Conservation (phyloP, 2,329 filamentous ascomycete genomes). For the Aspergillus sp. region DNA sequence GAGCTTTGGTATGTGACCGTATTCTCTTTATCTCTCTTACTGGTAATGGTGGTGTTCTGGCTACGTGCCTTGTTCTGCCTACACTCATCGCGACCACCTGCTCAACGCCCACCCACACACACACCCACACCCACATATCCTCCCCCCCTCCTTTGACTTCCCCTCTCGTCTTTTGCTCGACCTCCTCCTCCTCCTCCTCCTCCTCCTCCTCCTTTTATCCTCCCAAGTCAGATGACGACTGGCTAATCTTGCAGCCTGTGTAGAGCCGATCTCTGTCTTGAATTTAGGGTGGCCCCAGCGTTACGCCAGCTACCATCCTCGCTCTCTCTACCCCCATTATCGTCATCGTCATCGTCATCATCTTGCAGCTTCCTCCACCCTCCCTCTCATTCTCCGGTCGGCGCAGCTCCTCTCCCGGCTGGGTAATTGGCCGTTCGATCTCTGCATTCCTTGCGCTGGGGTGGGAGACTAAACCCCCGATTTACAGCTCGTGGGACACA, state of each 20-base stretch:
- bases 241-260: conserved; percentile 23
- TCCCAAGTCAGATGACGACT: conserved; percentile 23
- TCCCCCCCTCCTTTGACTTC: conserved; percentile 5
- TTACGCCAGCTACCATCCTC: conserved; percentile 16
- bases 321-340: conserved; percentile 4
- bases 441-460: conserved; percentile 18
- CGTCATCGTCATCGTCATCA: conserved; percentile 15
- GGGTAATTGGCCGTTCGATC: conserved; percentile 8
- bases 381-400: conserved; percentile 17
- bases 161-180: conserved; percentile 7
- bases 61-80: neutral
- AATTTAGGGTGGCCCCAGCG: conserved; percentile 16
- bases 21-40: neutral
- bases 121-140: conserved; percentile 12
- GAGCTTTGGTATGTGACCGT: conserved; percentile 17
- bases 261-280: conserved; percentile 18
- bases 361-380: conserved; percentile 12
- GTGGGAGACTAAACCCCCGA: conserved; percentile 8
- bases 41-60: neutral
- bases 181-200: neutral
- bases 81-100: conserved; percentile 3
- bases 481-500: conserved; percentile 5
- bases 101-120: conserved; percentile 1
- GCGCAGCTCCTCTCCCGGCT: conserved; percentile 18
- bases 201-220: conserved; percentile 2